Percentiles rank a stretch among this genome's conserved stretches.
phyloP scores from a whole-genome alignment of 495 filamentous ascomycete species.

The Hypoxylon fragiforme region DNA sequence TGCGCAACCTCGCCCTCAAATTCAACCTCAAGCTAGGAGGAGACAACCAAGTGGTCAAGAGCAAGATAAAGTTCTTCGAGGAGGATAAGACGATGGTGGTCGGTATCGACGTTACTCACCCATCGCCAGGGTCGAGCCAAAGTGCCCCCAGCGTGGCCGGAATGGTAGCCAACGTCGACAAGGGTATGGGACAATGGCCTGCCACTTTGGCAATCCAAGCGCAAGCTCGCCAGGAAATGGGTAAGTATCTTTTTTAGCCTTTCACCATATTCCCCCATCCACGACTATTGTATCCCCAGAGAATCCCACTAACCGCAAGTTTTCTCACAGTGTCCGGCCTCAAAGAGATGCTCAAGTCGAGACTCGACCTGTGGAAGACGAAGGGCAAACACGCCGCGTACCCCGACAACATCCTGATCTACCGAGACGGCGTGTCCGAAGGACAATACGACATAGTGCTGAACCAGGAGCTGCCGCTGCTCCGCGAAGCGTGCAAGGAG shows the following conservation, averaged over 20 bases:
- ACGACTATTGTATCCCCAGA: too few relatives aligned
- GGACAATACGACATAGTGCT: constrained; percentile 65
- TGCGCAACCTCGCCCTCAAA: not conserved
- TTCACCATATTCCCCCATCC: too few relatives aligned
- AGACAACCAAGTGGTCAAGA: not conserved
- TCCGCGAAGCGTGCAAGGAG: constrained; percentile 58
- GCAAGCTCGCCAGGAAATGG: constrained; percentile 56
- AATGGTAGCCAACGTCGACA: constrained; percentile 66
- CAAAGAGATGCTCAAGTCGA: constrained; percentile 60
- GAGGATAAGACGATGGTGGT: constrained; percentile 74
- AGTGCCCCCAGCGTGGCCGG: constrained; percentile 65
- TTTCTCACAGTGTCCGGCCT: constrained; percentile 47
- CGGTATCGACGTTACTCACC: constrained; percentile 79
- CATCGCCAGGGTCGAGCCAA: constrained; percentile 62
- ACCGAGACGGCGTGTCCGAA: constrained; percentile 82
- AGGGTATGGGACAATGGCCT: constrained; percentile 61
- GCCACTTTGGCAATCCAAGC: constrained; percentile 57
- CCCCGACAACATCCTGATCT: constrained; percentile 71
- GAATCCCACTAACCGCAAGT: not conserved
- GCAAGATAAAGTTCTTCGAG: not conserved
- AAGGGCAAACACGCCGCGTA: constrained; percentile 45
- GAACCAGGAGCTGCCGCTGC: constrained; percentile 56
- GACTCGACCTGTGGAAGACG: constrained; percentile 57
- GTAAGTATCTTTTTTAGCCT: not conserved
- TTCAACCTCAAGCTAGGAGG: not conserved